These are phyloP conservation scores for Thelonectria olida DNA, from an alignment of 2,329 filamentous ascomycete species.

Conservation along the genomic window DNA sequence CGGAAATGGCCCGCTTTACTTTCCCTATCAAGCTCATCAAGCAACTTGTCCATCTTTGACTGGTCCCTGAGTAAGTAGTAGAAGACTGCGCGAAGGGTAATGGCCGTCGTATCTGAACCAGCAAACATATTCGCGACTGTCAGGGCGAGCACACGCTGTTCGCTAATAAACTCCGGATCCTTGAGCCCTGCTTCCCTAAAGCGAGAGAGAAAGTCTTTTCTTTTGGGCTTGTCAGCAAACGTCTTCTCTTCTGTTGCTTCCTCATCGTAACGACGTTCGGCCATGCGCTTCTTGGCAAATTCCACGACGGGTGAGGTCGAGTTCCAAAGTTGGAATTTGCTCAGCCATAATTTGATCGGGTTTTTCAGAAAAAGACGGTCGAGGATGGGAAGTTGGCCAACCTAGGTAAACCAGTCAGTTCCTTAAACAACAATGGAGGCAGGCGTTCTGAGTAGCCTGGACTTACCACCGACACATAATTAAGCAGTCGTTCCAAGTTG, in stretches of 20 bases:
- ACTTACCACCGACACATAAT: slow-evolving; percentile 25
- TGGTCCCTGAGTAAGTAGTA: slow-evolving; percentile 24
- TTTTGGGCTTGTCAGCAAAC: background rate
- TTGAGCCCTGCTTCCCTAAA: slow-evolving; percentile 22
- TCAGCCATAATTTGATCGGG: slow-evolving; percentile 2
- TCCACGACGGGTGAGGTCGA: slow-evolving; percentile 10
- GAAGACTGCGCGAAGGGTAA: slow-evolving; percentile 25
- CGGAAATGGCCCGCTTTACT: slow-evolving; percentile 59
- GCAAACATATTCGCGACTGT: slow-evolving; percentile 32
- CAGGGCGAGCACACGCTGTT: slow-evolving; percentile 19
- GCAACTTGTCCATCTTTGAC: slow-evolving; percentile 57
- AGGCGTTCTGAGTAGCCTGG: background rate
- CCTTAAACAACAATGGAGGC: background rate
- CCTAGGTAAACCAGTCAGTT: background rate
- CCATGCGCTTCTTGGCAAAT: slow-evolving; percentile 20
- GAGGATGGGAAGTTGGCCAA: slow-evolving; percentile 14
- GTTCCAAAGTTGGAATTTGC: slow-evolving; percentile 8
- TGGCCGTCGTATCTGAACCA: slow-evolving; percentile 28
- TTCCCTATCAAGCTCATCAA: slow-evolving; percentile 68
- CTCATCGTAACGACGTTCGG: background rate
- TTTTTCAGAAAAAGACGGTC: slow-evolving; percentile 13
- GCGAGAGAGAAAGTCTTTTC: slow-evolving; percentile 24
- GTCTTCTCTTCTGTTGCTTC: background rate
- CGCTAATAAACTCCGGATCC: slow-evolving; percentile 22
- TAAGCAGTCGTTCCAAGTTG: slow-evolving; percentile 27